A percentile compares a stretch with the other conserved stretches of the same genome.
These are phyloP conservation scores for Ramaria rubella DNA, from an alignment of 768 basidiomycete genomes.

Conservation along the genomic window DNA sequence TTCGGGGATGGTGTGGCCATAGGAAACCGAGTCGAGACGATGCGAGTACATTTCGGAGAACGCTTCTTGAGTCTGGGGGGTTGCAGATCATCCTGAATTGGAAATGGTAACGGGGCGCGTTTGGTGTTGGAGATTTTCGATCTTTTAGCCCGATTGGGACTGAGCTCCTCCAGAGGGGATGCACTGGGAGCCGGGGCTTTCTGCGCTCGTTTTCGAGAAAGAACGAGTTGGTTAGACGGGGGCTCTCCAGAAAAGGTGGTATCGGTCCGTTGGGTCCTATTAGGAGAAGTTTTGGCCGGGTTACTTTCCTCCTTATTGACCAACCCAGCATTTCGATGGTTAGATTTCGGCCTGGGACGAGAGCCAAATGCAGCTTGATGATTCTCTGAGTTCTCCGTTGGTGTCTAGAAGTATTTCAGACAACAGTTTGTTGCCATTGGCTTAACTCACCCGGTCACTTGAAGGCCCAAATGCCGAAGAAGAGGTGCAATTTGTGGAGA, in stretches of 20 bases:
- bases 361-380: too few relatives aligned
- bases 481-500: too few relatives aligned
- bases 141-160: neutral
- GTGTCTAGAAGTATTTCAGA: too few relatives aligned
- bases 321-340: too few relatives aligned
- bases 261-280: neutral
- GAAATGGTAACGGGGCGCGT: neutral
- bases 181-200: neutral
- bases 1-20: too few relatives aligned
- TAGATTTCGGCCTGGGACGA: too few relatives aligned
- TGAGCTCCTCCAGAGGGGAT: constrained; percentile 9
- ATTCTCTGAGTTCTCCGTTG: too few relatives aligned
- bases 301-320: neutral
- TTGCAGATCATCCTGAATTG: neutral
- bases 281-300: neutral
- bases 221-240: neutral
- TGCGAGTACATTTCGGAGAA: neutral
- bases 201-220: neutral
- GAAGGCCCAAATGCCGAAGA: too few relatives aligned
- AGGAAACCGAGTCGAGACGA: neutral
- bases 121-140: neutral
- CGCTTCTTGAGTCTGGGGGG: neutral
- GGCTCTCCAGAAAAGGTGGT: neutral
- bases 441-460: too few relatives aligned
- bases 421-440: too few relatives aligned